Conservation (phyloP, 2,329 filamentous ascomycete species). For the Biscogniauxia mediterranea region DNA sequence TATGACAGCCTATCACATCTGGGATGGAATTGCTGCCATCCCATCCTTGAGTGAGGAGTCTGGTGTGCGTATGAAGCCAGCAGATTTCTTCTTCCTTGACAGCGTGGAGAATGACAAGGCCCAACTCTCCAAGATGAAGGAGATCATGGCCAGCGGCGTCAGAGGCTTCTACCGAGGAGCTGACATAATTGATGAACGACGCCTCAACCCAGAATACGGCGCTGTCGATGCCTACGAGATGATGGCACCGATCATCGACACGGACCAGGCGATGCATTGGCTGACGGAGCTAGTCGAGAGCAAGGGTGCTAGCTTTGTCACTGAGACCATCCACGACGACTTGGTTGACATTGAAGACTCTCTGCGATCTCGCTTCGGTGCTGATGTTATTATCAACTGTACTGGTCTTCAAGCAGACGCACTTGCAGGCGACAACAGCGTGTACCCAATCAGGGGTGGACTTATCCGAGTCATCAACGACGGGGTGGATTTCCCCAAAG, state of each 20-base stretch:
- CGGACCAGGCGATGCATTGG: constrained; percentile 42
- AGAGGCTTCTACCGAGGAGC: constrained; percentile 37
- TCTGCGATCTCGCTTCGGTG: constrained; percentile 34
- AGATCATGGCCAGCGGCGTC: constrained; percentile 39
- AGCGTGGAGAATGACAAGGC: constrained; percentile 33
- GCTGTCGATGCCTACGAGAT: constrained; percentile 44
- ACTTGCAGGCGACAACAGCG: constrained; percentile 38
- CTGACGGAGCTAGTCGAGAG: constrained; percentile 39
- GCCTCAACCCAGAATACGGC: constrained; percentile 34
- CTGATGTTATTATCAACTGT: constrained; percentile 44
- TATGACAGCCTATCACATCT: constrained; percentile 42
- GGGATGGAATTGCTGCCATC: constrained; percentile 38
- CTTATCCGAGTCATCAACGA: constrained; percentile 46
- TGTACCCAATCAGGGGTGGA: constrained; percentile 43
- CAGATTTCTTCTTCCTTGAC: constrained; percentile 40
- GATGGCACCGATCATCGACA: constrained; percentile 45
- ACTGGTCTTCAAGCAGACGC: constrained; percentile 38
- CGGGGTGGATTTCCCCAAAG: constrained; percentile 40
- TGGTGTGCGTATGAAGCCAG: constrained; percentile 38
- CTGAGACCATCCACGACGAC: constrained; percentile 37
- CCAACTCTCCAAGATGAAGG: constrained; percentile 38
- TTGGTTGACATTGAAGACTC: constrained; percentile 35
- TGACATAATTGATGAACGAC: constrained; percentile 36
- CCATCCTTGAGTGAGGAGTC: constrained; percentile 31
- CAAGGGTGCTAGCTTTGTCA: constrained; percentile 41